Base-by-base conservation (phyloP, 805 yeast genomes). In the Candida insectorum region DNA sequence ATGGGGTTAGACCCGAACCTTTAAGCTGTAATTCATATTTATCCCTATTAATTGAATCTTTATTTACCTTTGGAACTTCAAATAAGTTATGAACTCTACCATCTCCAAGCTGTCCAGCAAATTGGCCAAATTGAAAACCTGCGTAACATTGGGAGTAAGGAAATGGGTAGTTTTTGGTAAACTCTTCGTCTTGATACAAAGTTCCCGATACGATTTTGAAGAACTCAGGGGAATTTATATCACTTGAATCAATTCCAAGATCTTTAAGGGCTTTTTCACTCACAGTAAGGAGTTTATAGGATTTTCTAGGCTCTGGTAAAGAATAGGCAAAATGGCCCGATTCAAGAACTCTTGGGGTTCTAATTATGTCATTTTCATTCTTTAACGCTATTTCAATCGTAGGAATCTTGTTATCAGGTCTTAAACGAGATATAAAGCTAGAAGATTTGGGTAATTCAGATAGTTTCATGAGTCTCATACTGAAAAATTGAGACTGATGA, bases 61-160 rank as follows among this genome's bases (percentile, higher is more conserved):
- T 19, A 13, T 35, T 27, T 9, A 11, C 13, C 44, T 75, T 78
- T 5, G 70, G 67, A 0, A 82, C 59, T 43, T 85, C 91, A 60
- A 91, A 89, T 28, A 91, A 60, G 49, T 84, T 86, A 5, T 81
- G 73, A 2, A 87, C 96, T 39, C 98, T 65, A 1, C 98, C 98
- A 56, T 91, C 98, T 5, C 98, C 98, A 41, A 91, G 63, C 56
- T 93, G 98, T 2, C 97, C 97, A 0, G 97, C 97, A 76, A 91
- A 91, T 44, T 76, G 77, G 3, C 98, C 97, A 65, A 93, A 91
- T 52, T 91, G 98, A 71, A 82, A 87, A 1, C 98, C 98, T 2
- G 97, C 96, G 57, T 91, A 91, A 0, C 91, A 85, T 56, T 84
- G 89, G 9, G 96, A 77, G 58, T 84, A 91, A 0, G 98, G 97